A percentile compares a stretch with the other conserved stretches of the same genome.
phyloP scores from a whole-genome alignment of 2,329 filamentous ascomycete genomes.

The Didymella segeticola region DNA sequence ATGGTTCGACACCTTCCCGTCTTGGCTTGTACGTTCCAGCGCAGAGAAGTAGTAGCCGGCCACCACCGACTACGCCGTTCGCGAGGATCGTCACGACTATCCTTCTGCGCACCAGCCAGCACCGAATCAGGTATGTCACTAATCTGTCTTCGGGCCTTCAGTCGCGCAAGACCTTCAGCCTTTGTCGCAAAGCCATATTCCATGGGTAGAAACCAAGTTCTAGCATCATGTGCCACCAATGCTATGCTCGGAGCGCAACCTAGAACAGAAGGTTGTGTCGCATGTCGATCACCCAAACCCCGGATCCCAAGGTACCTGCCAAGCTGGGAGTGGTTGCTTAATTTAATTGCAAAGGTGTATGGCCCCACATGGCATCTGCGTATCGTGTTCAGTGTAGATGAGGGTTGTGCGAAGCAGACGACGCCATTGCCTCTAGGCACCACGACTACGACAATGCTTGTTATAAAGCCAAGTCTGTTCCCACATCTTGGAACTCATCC shows the following conservation, averaged over 20 bases:
- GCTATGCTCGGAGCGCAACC: slow-evolving; percentile 26
- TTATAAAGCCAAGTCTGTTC: slow-evolving; percentile 38
- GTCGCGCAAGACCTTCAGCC: slow-evolving; percentile 17
- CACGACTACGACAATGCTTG: slow-evolving; percentile 23
- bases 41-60: slow-evolving; percentile 8
- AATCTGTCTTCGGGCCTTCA: slow-evolving; percentile 10
- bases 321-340: slow-evolving; percentile 37
- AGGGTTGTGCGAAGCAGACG: slow-evolving; percentile 18
- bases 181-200: slow-evolving; percentile 13
- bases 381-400: slow-evolving; percentile 15
- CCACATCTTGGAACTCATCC: slow-evolving; percentile 27
- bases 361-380: slow-evolving; percentile 18
- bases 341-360: slow-evolving; percentile 38
- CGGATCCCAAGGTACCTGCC: slow-evolving; percentile 37
- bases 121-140: slow-evolving; percentile 2
- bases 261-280: slow-evolving; percentile 37
- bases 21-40: slow-evolving; percentile 2
- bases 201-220: slow-evolving; percentile 8
- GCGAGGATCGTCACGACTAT: slow-evolving; percentile 11
- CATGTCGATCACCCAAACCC: slow-evolving; percentile 22
- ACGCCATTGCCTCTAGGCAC: slow-evolving; percentile 15
- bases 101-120: slow-evolving; percentile 2
- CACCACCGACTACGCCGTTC: slow-evolving; percentile 9
- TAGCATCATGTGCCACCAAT: slow-evolving; percentile 13
- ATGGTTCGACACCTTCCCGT: slow-evolving; percentile 12